phyloP scores from a whole-genome alignment of 345 rosid genomes.

The Gossypium australe region DNA sequence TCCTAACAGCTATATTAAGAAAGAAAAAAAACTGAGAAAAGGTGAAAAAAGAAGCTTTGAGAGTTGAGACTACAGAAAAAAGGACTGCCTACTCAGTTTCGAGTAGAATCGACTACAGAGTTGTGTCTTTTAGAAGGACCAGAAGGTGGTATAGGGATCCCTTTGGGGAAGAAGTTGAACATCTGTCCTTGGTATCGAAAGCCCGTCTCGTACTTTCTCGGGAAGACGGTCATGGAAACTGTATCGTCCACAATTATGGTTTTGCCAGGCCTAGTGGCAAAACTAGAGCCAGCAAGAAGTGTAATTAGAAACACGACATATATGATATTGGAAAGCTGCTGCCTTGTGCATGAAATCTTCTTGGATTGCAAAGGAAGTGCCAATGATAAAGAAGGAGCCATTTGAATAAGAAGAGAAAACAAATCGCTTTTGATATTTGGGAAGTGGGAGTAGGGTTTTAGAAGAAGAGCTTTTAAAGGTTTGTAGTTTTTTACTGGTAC shows the following conservation, averaged over 20 bases:
- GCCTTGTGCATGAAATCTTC: conserved; percentile 10
- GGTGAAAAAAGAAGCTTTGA: background rate
- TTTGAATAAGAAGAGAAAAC: conserved; percentile 2
- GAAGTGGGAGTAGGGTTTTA: conserved; percentile 23
- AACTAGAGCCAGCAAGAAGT: conserved; percentile 29
- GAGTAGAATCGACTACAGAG: conserved; percentile 34
- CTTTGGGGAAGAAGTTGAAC: conserved; percentile 79
- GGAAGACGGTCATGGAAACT: conserved; percentile 12
- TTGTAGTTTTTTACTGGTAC: background rate
- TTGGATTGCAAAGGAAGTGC: conserved; percentile 16
- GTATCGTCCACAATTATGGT: conserved; percentile 7
- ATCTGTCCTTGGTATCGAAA: conserved; percentile 35
- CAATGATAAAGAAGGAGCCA: conserved; percentile 21
- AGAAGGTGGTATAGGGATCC: conserved; percentile 66
- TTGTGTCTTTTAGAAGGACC: conserved; percentile 86
- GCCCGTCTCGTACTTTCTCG: conserved; percentile 29
- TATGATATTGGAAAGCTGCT: conserved; percentile 10
- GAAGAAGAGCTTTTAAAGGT: background rate
- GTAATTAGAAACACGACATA: conserved; percentile 22
- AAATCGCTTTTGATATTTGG: background rate
- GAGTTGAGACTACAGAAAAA: background rate
- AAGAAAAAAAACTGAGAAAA: background rate
- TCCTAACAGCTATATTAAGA: background rate
- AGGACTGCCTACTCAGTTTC: conserved; percentile 18
- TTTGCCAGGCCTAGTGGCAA: conserved; percentile 31